These are phyloP conservation scores for Pontederia crassipes DNA, from an alignment of 176 grass and related monocot species.

Conservation along the genomic window DNA sequence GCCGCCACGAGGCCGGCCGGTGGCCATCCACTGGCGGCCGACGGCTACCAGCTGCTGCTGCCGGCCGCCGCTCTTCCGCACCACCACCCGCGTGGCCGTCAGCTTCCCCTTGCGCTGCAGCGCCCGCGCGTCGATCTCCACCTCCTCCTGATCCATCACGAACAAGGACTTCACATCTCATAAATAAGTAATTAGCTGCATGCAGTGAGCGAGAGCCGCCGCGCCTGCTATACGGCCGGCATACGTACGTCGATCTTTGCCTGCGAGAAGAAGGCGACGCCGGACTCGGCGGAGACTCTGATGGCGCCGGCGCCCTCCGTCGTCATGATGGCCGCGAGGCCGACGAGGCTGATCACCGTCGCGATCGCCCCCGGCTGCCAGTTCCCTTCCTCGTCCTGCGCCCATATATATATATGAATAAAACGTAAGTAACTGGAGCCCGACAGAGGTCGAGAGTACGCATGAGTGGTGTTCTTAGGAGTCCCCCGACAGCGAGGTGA, in stretches of 20 bases:
- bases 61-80: constrained; percentile 16
- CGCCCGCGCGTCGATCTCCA: constrained; percentile 27
- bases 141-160: constrained; percentile 30
- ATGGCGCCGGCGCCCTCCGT: constrained; percentile 1
- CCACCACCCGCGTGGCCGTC: constrained; percentile 18
- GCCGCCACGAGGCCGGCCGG: not conserved
- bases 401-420: not conserved
- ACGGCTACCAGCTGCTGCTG: constrained; percentile 27
- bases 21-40: constrained; percentile 27
- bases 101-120: constrained; percentile 23
- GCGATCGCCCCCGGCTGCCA: constrained; percentile 25
- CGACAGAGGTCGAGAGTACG: too few species aligned
- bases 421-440: not conserved
- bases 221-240: too few species aligned
- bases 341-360: constrained; percentile 22
- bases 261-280: constrained; percentile 23
- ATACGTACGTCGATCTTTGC: constrained; percentile 13
- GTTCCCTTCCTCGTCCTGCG: constrained; percentile 22
- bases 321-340: constrained; percentile 24
- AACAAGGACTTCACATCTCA: too few species aligned
- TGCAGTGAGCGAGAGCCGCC: too few species aligned
- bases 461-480: not conserved
- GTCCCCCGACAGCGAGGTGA: constrained; percentile 14
- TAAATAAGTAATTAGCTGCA: too few species aligned
- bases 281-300: constrained; percentile 22